Base-by-base conservation (phyloP, 176 grass and related monocot genomes). In the Melocanna baccifera region DNA sequence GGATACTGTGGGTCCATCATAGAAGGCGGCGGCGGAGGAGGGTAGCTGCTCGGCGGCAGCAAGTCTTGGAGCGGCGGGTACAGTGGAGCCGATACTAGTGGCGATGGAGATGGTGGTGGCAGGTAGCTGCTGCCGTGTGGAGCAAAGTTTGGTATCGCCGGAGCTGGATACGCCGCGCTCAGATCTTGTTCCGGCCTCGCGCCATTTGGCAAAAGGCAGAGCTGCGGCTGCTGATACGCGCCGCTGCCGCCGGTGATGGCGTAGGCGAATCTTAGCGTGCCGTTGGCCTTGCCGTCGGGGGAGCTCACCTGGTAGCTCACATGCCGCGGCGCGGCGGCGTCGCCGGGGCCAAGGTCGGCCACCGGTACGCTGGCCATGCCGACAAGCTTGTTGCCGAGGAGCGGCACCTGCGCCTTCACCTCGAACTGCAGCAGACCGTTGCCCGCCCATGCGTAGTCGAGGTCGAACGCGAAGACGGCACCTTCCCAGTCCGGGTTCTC, bases 221-320 rank as follows among this genome's bases (percentile, higher is more conserved):
- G 16, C 80, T 67, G 58, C 62, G 69, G 69, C 82, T 59, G 87
- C 62, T 66, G 75, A 12, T 12, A 7, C 43, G 34, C n/a, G 32
- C 9, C 51, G 71, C 69, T 45, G n/a, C 65, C 16, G 41, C 43
- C 9, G 77, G 12, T 78, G 88, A 90, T 2, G 72, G 53, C 36
- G 83, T 77, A 86, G 0, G 79, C 65, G 68, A 94, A 89, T 15
- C 52, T 87, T 75, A 94, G 84, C 52, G 63, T 94, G 52, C 92
- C 92, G 55, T 94, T 94, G 15, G 92, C 37, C 81, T 87, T 94
- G 8, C 92, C 83, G 52, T 91, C 89, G 45, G 92, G 63, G 59
- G 56, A 65, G 52, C 80, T 32, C 43, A 94, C 83, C 80, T 94
- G 92, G 79, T 94, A 94, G 19, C 92, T 66, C 29, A 86, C 83